Percentiles rank a stretch among this genome's conserved stretches.
Evolutionary conservation across 2,329 filamentous ascomycete genomes (phyloP).

Genomic region (Zasmidium cellare): DNA sequence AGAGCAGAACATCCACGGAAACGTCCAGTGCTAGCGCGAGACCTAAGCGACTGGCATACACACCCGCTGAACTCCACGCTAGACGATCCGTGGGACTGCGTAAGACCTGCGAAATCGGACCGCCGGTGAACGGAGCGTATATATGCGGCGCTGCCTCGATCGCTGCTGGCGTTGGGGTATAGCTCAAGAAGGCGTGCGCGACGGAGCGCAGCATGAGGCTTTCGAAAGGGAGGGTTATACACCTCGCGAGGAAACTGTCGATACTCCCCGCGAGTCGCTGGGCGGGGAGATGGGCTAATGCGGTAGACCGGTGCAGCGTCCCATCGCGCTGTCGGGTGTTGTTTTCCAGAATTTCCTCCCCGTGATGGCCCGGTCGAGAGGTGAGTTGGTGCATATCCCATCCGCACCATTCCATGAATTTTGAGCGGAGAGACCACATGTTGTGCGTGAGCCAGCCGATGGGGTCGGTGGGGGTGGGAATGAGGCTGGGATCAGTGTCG

Average conservation of each 20-base stretch:
- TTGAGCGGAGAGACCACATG: constrained; percentile 17
- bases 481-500: constrained; percentile 12
- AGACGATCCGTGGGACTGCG: neutral
- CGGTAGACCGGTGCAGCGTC: constrained; percentile 22
- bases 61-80: neutral
- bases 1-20: constrained; percentile 20
- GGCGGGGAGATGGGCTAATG: constrained; percentile 25
- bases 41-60: constrained; percentile 23
- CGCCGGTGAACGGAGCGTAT: constrained; percentile 15
- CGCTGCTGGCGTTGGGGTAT: constrained; percentile 2
- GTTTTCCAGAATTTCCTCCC: constrained; percentile 5
- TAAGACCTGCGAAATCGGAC: constrained; percentile 2
- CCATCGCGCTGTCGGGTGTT: constrained; percentile 1
- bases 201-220: constrained; percentile 24
- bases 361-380: constrained; percentile 1
- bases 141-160: constrained; percentile 3
- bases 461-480: constrained; percentile 14
- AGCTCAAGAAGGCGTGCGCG: constrained; percentile 19
- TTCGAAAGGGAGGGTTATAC: constrained; percentile 29
- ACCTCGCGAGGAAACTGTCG: constrained; percentile 22
- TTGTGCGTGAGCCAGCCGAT: constrained; percentile 27
- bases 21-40: constrained; percentile 22
- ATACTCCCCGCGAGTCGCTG: constrained; percentile 21
- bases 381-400: constrained; percentile 21
- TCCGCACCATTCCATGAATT: constrained; percentile 22